These are phyloP conservation scores for Plantago major DNA, from an alignment of 257 asterid species.

Conservation along the genomic window DNA sequence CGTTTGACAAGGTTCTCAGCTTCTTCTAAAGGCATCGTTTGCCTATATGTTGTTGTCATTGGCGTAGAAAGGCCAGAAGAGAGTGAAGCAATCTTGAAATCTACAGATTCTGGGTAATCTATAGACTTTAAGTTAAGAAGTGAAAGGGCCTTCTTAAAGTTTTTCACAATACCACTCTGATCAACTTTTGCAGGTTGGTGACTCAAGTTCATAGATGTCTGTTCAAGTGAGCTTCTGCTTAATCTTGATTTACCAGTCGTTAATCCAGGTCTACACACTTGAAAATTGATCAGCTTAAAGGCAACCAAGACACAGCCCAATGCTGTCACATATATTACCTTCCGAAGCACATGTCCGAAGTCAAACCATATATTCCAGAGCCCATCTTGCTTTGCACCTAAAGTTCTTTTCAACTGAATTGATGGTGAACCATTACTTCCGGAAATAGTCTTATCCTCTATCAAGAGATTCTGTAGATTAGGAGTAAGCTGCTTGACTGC, in stretches of 20 bases:
- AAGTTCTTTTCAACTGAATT: conserved; percentile 63
- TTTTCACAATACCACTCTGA: conserved; percentile 35
- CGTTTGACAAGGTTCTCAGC: conserved; percentile 86
- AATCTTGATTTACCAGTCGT: conserved; percentile 33
- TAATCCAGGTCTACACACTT: conserved; percentile 41
- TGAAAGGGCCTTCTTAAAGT: conserved; percentile 49
- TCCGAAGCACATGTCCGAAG: conserved; percentile 41
- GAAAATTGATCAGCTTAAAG: conserved; percentile 44
- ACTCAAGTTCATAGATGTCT: conserved; percentile 36
- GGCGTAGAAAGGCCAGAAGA: conserved; percentile 62
- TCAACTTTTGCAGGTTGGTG: conserved; percentile 22
- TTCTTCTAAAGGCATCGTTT: conserved; percentile 77
- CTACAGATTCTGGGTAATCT: conserved; percentile 40
- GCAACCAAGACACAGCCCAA: conserved; percentile 61
- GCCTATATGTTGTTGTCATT: conserved; percentile 41
- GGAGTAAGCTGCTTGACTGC: conserved; percentile 87
- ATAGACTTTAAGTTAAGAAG: conserved; percentile 34
- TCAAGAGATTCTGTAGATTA: conserved; percentile 51
- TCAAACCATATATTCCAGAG: conserved; percentile 58
- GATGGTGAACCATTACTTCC: conserved; percentile 46
- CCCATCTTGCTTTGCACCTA: conserved; percentile 55
- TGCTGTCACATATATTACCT: conserved; percentile 53
- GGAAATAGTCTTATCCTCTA: conserved; percentile 39
- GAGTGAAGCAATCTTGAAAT: conserved; percentile 45
- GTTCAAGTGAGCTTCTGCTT: conserved; percentile 35